Evolutionary conservation across 1,284 basidiomycete genomes (phyloP).

Genomic region (Cryptococcus sp.): DNA sequence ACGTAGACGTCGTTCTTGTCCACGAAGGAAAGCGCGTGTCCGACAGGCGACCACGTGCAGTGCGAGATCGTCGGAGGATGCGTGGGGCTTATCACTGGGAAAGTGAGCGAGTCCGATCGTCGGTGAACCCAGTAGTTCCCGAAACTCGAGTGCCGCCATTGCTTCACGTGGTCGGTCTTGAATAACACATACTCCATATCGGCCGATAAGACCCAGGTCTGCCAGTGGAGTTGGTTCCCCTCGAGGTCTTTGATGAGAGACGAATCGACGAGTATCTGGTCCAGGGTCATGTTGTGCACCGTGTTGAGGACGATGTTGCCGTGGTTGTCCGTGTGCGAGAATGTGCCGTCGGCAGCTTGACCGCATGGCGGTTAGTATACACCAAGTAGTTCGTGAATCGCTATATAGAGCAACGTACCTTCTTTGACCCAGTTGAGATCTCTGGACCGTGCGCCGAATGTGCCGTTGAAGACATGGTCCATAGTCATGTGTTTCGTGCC

Average conservation of each 20-base stretch:
- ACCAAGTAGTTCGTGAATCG: not conserved
- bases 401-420: conserved; percentile 58
- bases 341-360: conserved; percentile 82
- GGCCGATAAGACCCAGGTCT: conserved; percentile 74
- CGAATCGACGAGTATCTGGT: conserved; percentile 39
- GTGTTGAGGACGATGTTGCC: conserved; percentile 74
- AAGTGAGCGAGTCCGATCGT: conserved; percentile 65
- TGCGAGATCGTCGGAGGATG: conserved; percentile 67
- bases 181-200: conserved; percentile 85
- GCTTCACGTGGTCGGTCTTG: conserved; percentile 72
- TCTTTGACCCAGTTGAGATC: conserved; percentile 79
- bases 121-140: conserved; percentile 85
- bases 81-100: conserved; percentile 65
- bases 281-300: conserved; percentile 59
- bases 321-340: conserved; percentile 62
- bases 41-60: conserved; percentile 82
- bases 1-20: conserved; percentile 80
- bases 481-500: conserved; percentile 72
- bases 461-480: conserved; percentile 88
- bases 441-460: conserved; percentile 62
- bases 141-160: conserved; percentile 89
- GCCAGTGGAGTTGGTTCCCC: conserved; percentile 61
- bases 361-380: not conserved
- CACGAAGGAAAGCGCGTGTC: conserved; percentile 78
- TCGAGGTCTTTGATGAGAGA: conserved; percentile 41